Evolutionary conservation across 2,329 filamentous ascomycete genomes (phyloP).

Genomic region (Zasmidium citrigriseum): DNA sequence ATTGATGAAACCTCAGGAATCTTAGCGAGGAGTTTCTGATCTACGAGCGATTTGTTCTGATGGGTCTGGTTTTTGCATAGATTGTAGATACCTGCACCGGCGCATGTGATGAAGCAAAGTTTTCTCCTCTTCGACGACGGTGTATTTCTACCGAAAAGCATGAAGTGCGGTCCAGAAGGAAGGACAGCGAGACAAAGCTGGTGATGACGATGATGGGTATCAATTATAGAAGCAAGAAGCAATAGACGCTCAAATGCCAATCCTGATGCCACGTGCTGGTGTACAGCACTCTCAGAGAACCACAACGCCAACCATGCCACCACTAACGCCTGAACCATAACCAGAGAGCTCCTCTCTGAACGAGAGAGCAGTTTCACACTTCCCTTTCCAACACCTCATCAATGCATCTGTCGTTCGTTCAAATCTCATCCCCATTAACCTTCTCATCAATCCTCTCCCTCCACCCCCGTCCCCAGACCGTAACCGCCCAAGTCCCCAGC

Average conservation of each 20-base stretch:
- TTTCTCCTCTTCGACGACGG: neutral
- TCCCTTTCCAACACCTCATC: neutral
- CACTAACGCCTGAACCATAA: neutral
- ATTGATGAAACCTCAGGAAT: constrained; percentile 22
- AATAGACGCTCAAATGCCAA: neutral
- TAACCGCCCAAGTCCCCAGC: constrained; percentile 48
- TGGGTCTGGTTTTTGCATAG: neutral
- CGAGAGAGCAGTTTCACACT: neutral
- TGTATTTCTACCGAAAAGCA: neutral
- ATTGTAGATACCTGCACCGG: neutral
- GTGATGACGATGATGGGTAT: neutral
- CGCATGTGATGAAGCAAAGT: neutral
- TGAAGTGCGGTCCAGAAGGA: neutral
- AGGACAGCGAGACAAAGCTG: neutral
- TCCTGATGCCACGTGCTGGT: neutral
- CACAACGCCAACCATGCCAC: neutral
- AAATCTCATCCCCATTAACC: constrained; percentile 16
- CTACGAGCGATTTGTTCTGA: neutral
- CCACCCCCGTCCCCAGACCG: constrained; percentile 23
- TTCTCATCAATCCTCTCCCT: constrained; percentile 23
- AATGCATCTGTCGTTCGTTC: neutral
- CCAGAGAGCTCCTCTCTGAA: neutral
- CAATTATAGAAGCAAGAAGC: neutral
- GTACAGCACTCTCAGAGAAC: neutral
- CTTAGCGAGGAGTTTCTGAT: neutral